phyloP scores from a whole-genome alignment of 352 stramenopile species.

The Phytophthora tubulina region DNA sequence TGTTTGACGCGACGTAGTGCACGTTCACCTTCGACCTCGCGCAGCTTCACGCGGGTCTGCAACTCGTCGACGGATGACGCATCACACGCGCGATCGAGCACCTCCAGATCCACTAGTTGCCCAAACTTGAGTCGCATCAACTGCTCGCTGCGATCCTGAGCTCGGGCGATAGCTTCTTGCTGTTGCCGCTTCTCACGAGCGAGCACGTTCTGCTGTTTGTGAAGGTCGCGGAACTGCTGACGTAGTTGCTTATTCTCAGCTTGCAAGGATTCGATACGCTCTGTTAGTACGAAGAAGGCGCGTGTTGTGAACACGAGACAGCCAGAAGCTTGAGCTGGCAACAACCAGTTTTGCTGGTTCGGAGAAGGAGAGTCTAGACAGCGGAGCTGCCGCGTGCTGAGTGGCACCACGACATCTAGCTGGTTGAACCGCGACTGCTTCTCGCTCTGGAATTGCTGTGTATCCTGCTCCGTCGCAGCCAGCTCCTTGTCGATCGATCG shows the following conservation, averaged over 20 bases:
- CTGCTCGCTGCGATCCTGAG: slow-evolving; percentile 79
- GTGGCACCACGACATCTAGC: slow-evolving; percentile 81
- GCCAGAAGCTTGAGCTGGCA: slow-evolving; percentile 59
- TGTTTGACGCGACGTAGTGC: slow-evolving; percentile 56
- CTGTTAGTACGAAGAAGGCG: slow-evolving; percentile 66
- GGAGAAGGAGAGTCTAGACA: slow-evolving; percentile 54
- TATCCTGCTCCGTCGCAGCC: slow-evolving; percentile 87
- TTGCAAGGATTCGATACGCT: slow-evolving; percentile 85
- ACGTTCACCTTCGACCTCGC: slow-evolving; percentile 80
- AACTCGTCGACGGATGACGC: slow-evolving; percentile 75
- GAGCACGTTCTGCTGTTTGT: slow-evolving; percentile 88
- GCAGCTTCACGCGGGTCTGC: slow-evolving; percentile 72
- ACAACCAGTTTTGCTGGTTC: slow-evolving; percentile 45
- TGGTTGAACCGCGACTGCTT: slow-evolving; percentile 94
- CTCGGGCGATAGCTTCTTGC: slow-evolving; percentile 68
- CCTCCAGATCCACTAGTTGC: slow-evolving; percentile 84
- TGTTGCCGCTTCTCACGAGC: slow-evolving; percentile 83
- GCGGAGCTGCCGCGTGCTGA: slow-evolving; percentile 80
- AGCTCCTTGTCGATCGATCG: slow-evolving; percentile 94
- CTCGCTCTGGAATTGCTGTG: slow-evolving; percentile 93
- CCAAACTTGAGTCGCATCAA: slow-evolving; percentile 87
- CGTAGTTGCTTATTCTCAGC: slow-evolving; percentile 87
- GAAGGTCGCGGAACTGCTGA: slow-evolving; percentile 89
- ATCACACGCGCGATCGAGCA: slow-evolving; percentile 90
- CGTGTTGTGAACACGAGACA: slow-evolving; percentile 82